These are phyloP conservation scores for Auriculariales sp. DNA, from an alignment of 768 basidiomycete genomes.

Conservation along the genomic window DNA sequence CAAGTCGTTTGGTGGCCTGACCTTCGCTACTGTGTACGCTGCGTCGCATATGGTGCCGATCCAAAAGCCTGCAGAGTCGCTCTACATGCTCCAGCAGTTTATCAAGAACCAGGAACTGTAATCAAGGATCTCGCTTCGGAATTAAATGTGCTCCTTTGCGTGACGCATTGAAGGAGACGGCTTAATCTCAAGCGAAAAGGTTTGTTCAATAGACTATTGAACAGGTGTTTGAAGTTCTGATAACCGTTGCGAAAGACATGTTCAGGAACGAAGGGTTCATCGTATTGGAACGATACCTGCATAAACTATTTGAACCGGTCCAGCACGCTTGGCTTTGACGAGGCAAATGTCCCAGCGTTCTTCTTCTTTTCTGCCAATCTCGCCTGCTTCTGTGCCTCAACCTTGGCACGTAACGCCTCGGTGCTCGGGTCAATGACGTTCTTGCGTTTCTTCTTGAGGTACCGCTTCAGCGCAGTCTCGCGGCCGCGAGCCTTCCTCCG, in stretches of 20 bases:
- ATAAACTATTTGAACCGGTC: neutral
- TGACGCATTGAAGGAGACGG: too few species aligned
- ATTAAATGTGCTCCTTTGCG: too few species aligned
- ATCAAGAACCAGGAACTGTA: conserved; percentile 15
- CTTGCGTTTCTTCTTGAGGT: conserved; percentile 81
- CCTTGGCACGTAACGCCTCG: neutral
- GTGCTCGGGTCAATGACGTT: conserved; percentile 73
- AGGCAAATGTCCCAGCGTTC: neutral
- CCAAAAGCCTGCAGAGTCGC: conserved; percentile 42
- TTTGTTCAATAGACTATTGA: too few species aligned
- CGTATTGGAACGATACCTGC: too few species aligned
- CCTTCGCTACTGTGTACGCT: conserved; percentile 8
- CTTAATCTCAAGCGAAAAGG: too few species aligned
- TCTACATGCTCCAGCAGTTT: conserved; percentile 37
- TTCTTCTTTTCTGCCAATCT: conserved; percentile 14
- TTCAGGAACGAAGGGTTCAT: too few species aligned
- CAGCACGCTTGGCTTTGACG: neutral
- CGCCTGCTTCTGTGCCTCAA: conserved; percentile 6
- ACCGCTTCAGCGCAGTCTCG: conserved; percentile 74
- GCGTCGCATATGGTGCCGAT: conserved; percentile 34
- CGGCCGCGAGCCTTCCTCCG: conserved; percentile 60
- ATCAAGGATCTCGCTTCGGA: too few species aligned
- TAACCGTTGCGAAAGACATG: too few species aligned
- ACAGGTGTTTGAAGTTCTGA: too few species aligned
- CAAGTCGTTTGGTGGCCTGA: neutral